Conservation (phyloP, 2,329 filamentous ascomycete species). For the Penicillium sp. region DNA sequence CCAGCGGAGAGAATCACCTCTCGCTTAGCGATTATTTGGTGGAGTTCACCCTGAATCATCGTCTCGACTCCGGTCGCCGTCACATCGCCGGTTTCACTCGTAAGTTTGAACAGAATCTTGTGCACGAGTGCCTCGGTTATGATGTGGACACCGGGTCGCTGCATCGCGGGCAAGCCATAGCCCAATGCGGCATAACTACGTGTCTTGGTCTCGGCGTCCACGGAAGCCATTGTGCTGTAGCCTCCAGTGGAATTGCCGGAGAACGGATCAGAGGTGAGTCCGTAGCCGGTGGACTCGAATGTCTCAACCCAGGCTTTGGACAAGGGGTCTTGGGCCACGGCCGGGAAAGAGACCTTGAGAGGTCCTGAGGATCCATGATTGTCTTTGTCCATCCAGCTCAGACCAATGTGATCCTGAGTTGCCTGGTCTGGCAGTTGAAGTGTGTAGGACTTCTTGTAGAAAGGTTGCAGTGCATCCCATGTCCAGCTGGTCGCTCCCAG, state of each 20-base stretch:
- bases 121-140: slow-evolving; percentile 2
- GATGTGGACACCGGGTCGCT: slow-evolving; percentile 5
- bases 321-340: slow-evolving; percentile 5
- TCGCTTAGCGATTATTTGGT: slow-evolving; percentile 39
- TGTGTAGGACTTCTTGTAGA: slow-evolving; percentile 30
- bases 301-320: slow-evolving; percentile 24
- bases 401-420: slow-evolving; percentile 13
- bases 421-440: slow-evolving; percentile 25
- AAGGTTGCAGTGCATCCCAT: slow-evolving; percentile 7
- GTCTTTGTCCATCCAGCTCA: slow-evolving; percentile 9
- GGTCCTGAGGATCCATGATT: slow-evolving; percentile 12
- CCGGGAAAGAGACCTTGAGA: slow-evolving; percentile 16
- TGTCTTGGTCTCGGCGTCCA: slow-evolving; percentile 32
- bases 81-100: neutral
- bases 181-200: slow-evolving; percentile 13
- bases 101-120: neutral
- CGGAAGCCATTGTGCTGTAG: slow-evolving; percentile 40
- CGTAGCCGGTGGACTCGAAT: slow-evolving; percentile 14
- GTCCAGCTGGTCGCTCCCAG: slow-evolving; percentile 12
- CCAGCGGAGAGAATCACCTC: slow-evolving; percentile 68
- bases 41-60: slow-evolving; percentile 34
- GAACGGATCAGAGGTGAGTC: slow-evolving; percentile 19
- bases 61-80: slow-evolving; percentile 2
- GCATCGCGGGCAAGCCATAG: slow-evolving; percentile 7
- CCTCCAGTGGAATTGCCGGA: slow-evolving; percentile 33